These are phyloP conservation scores for Xylariales sp. DNA, from an alignment of 2,329 filamentous ascomycete species.

Conservation along the genomic window DNA sequence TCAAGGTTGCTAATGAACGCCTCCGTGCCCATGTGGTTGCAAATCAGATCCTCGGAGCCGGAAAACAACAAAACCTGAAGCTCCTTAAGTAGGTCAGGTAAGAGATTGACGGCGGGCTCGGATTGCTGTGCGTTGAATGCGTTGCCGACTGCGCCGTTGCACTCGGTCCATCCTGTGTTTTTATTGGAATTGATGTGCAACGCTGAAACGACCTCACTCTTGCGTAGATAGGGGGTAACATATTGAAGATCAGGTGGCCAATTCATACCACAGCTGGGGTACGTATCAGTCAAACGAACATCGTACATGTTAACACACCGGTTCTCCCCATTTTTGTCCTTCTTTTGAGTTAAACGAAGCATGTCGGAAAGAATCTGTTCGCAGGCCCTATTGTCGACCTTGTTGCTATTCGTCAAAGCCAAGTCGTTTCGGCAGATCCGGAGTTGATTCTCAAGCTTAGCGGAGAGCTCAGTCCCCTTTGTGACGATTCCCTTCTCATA, in stretches of 20 bases:
- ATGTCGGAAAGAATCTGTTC: constrained; percentile 81
- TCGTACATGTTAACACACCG: constrained; percentile 98
- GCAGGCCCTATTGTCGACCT: constrained; percentile 77
- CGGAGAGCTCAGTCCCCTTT: constrained; percentile 71
- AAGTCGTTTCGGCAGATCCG: constrained; percentile 74
- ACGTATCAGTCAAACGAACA: constrained; percentile 82
- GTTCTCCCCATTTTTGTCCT: constrained; percentile 60
- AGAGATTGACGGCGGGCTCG: constrained; percentile 75
- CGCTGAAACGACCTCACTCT: constrained; percentile 80
- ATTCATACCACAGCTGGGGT: constrained; percentile 92
- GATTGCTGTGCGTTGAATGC: constrained; percentile 79
- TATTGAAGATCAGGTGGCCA: constrained; percentile 89
- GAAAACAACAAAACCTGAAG: constrained; percentile 89
- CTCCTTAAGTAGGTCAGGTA: constrained; percentile 82
- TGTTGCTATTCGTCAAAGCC: constrained; percentile 61
- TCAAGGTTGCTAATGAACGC: constrained; percentile 87
- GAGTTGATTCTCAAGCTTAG: constrained; percentile 75
- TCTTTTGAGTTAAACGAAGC: constrained; percentile 70
- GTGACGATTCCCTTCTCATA: constrained; percentile 80
- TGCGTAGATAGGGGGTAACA: constrained; percentile 86
- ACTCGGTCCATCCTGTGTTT: constrained; percentile 90
- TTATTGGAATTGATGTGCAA: constrained; percentile 86
- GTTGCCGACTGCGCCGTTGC: constrained; percentile 79
- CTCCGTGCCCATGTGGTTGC: constrained; percentile 96
- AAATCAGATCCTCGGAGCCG: constrained; percentile 93